Conservation (phyloP, 306 rosid genomes). For the Acacia melanoxylon region DNA sequence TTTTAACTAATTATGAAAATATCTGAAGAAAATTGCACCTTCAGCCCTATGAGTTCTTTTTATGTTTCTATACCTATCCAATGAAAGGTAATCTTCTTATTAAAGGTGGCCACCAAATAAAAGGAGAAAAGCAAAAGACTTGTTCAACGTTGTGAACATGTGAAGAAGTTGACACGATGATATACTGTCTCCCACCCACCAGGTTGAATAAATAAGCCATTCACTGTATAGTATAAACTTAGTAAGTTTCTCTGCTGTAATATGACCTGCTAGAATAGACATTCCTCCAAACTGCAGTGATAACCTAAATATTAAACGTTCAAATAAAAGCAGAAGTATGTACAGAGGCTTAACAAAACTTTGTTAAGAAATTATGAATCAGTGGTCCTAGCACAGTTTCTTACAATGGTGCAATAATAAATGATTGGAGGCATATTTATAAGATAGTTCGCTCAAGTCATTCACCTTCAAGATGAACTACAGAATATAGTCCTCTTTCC, state of each 20-base stretch:
- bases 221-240: slow-evolving; percentile 94
- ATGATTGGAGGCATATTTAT: no score
- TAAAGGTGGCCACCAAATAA: slow-evolving; percentile 18
- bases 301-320: no score
- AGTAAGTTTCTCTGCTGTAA: slow-evolving; percentile 93
- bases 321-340: no score
- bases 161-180: slow-evolving; percentile 43
- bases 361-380: no score
- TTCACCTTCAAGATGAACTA: no score
- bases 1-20: slow-evolving; percentile 9
- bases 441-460: no score
- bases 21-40: slow-evolving; percentile 1
- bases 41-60: neutral
- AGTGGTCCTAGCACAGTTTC: no score
- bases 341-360: no score
- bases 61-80: slow-evolving; percentile 5
- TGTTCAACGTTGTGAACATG: slow-evolving; percentile 22
- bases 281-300: slow-evolving; percentile 90
- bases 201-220: slow-evolving; percentile 94
- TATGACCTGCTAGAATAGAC: slow-evolving; percentile 85
- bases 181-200: slow-evolving; percentile 97
- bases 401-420: no score
- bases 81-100: neutral
- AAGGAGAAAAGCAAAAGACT: slow-evolving; percentile 21
- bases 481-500: no score